Evolutionary conservation across 805 yeast species (phyloP).

Genomic region (Cyberlindnera suaveolens): DNA sequence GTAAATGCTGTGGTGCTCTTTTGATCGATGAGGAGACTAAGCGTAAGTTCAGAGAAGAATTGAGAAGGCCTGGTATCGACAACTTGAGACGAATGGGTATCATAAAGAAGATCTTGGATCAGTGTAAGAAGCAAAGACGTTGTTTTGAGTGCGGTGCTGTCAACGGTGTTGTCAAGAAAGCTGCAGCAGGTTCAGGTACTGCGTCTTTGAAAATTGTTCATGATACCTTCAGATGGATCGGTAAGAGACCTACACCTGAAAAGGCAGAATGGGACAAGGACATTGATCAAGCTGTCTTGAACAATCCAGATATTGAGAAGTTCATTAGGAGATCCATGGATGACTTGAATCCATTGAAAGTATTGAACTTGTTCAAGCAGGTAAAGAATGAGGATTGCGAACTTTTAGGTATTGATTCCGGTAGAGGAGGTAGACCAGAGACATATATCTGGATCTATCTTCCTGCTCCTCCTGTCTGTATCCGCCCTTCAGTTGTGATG

Average conservation of each 20-base stretch:
- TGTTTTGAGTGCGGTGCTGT: constrained; percentile 82
- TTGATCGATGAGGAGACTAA: constrained; percentile 69
- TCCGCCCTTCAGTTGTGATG: constrained; percentile 94
- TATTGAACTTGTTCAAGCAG: constrained; percentile 79
- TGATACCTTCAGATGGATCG: constrained; percentile 93
- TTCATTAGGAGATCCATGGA: constrained; percentile 84
- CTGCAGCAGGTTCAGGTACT: constrained; percentile 84
- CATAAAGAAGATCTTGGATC: constrained; percentile 76
- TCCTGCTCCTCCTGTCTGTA: constrained; percentile 99
- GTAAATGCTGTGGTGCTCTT: constrained; percentile 81
- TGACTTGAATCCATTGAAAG: constrained; percentile 90
- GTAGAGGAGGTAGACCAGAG: constrained; percentile 89
- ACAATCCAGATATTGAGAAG: constrained; percentile 84
- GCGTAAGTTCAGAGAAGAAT: constrained; percentile 64
- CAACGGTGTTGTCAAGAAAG: constrained; percentile 96
- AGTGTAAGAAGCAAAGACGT: constrained; percentile 91
- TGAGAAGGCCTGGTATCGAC: constrained; percentile 83
- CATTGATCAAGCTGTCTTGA: constrained; percentile 63
- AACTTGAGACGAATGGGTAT: constrained; percentile 89
- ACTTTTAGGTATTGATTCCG: constrained; percentile 82
- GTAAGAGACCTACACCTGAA: constrained; percentile 83
- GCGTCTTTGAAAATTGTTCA: constrained; percentile 94
- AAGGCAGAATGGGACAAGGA: constrained; percentile 84
- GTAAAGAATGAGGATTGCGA: constrained; percentile 86
- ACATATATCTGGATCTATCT: constrained; percentile 94